A percentile compares a stretch with the other conserved stretches of the same genome.
Evolutionary conservation across 306 rosid species (phyloP).

Genomic region (Quercus ilex): DNA sequence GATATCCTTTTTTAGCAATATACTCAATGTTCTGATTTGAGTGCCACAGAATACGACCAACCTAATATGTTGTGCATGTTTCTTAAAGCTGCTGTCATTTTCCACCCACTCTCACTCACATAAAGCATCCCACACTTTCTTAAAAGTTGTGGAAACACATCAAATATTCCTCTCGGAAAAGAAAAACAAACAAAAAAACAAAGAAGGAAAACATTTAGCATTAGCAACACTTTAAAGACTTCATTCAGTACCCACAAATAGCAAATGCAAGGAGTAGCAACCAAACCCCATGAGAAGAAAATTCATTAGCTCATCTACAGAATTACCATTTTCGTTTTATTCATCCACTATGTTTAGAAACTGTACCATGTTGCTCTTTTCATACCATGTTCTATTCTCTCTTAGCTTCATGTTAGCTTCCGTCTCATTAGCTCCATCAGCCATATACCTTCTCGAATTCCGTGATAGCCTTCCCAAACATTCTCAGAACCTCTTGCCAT

Average conservation of each 20-base stretch:
- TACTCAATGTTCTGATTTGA: not conserved
- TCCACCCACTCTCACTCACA: not conserved
- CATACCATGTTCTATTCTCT: not conserved
- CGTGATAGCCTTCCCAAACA: slow-evolving; percentile 7
- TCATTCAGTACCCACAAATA: not conserved
- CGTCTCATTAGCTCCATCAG: slow-evolving; percentile 2
- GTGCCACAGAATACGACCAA: slow-evolving; percentile 3
- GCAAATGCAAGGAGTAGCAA: not conserved
- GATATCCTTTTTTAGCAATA: not conserved
- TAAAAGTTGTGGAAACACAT: not conserved
- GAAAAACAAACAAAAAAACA: not conserved
- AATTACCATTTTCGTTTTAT: too few relatives aligned
- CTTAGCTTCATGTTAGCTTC: not conserved
- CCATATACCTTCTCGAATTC: slow-evolving; percentile 10
- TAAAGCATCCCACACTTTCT: not conserved
- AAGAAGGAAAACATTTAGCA: not conserved
- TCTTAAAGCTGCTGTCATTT: not conserved
- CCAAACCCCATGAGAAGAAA: not conserved
- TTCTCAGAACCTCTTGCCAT: slow-evolving; percentile 15
- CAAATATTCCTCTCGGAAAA: not conserved
- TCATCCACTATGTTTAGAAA: too few relatives aligned
- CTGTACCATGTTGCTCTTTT: not conserved
- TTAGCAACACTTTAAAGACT: too few relatives aligned
- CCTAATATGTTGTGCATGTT: not conserved
- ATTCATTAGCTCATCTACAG: not conserved